A percentile compares a stretch with the other conserved stretches of the same genome.
These are phyloP conservation scores for Diphasiastrum complanatum DNA, from an alignment of 83 land plant species.

Conservation along the genomic window DNA sequence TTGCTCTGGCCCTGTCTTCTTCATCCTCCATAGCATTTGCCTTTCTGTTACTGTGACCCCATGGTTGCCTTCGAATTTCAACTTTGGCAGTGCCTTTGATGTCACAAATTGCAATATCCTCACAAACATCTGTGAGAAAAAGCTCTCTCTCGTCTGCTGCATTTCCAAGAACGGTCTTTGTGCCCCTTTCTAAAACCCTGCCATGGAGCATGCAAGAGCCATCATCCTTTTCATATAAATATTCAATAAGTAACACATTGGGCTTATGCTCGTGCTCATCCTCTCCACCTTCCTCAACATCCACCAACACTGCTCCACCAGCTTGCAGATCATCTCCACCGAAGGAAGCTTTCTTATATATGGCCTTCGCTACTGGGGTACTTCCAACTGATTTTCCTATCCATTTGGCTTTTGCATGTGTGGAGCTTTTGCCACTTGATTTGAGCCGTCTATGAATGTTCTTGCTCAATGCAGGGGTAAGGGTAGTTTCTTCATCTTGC, in stretches of 20 bases:
- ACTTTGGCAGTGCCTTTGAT: conserved; percentile 44
- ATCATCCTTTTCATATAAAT: conserved; percentile 59
- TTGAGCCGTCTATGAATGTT: background rate
- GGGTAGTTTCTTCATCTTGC: background rate
- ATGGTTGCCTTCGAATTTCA: conserved; percentile 44
- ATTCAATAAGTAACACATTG: conserved; percentile 61
- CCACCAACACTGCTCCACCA: conserved; percentile 56
- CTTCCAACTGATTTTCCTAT: conserved; percentile 44
- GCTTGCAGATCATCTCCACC: conserved; percentile 38
- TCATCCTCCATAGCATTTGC: conserved; percentile 47
- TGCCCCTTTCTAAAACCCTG: conserved; percentile 46
- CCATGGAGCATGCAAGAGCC: conserved; percentile 73
- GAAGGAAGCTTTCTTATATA: conserved; percentile 46
- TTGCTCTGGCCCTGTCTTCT: conserved; percentile 50
- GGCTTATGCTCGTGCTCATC: conserved; percentile 26
- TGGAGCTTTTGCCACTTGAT: background rate
- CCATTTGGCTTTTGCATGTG: conserved; percentile 45
- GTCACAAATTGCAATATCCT: conserved; percentile 48
- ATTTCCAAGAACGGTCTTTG: conserved; percentile 73
- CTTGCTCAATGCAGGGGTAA: no score
- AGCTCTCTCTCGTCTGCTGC: conserved; percentile 69
- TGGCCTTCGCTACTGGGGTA: conserved; percentile 32
- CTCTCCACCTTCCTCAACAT: conserved; percentile 25
- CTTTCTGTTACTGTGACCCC: conserved; percentile 69
- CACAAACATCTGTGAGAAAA: conserved; percentile 67